phyloP scores from a whole-genome alignment of 1,139 yeast species.

The Debaryomyces udenii region DNA sequence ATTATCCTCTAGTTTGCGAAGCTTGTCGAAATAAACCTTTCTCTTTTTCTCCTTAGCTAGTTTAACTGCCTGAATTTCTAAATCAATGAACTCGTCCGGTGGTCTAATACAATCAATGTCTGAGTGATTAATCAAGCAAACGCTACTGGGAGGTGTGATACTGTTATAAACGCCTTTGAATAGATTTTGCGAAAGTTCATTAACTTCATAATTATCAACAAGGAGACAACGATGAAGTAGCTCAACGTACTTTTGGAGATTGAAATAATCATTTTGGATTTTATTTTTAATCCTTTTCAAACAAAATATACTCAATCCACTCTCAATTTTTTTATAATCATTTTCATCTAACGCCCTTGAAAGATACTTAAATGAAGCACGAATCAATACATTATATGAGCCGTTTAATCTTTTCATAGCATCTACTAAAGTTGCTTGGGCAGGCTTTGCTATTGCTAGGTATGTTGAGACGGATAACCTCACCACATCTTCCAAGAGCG shows the following conservation, averaged over 20 bases:
- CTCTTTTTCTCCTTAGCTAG: constrained; percentile 63
- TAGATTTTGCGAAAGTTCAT: constrained; percentile 52
- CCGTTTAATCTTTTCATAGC: constrained; percentile 77
- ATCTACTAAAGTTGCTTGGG: constrained; percentile 70
- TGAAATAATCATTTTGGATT: constrained; percentile 59
- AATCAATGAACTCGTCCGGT: constrained; percentile 58
- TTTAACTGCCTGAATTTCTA: constrained; percentile 58
- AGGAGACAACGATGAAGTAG: constrained; percentile 60
- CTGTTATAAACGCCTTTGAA: constrained; percentile 50
- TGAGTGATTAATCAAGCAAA: constrained; percentile 54
- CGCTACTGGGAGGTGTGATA: constrained; percentile 60
- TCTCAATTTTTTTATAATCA: constrained; percentile 64
- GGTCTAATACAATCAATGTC: constrained; percentile 62
- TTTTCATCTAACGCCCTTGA: constrained; percentile 54
- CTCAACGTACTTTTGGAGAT: constrained; percentile 48
- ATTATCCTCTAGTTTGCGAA: constrained; percentile 47
- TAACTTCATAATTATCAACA: constrained; percentile 60
- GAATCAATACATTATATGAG: constrained; percentile 59
- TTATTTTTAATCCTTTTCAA: constrained; percentile 57
- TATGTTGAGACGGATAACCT: constrained; percentile 71
- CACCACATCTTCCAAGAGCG: constrained; percentile 70
- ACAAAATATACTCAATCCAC: constrained; percentile 62
- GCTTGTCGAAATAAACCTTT: constrained; percentile 38
- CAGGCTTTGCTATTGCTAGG: constrained; percentile 67
- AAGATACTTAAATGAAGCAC: constrained; percentile 51